Evolutionary conservation across 345 rosid genomes (phyloP), one percentile per base, ranked within the genome.

Genomic region (Streptanthus diversifolius): DNA sequence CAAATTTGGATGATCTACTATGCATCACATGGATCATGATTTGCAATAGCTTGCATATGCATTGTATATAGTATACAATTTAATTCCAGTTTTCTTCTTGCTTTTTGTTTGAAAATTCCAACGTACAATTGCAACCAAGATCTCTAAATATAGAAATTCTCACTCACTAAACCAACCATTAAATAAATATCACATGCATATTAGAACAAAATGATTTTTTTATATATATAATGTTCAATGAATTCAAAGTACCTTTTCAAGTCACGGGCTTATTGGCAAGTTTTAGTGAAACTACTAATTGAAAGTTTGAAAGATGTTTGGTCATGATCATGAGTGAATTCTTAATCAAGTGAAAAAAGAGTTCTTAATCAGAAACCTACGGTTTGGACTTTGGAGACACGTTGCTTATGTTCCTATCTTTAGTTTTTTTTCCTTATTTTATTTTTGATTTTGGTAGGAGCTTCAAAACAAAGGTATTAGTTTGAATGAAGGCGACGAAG

Each of bases 401-500:
- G 47, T 39, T 69, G 9, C 7, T 44, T 63, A 63, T 8, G 1
- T 55, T 29, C 11, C 22, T 10, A 5, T 17, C 7, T 32, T 10
- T 3, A 7, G 35, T 44, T 29, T 7, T 15, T 3, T 47, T 36
- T 17, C 13, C 8, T 17, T 47, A 21, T 0, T 52, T 37, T 51
- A 29, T 3, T 30, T 6, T 27, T 33, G 35, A 21, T 27, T 63
- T 72, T n/a, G 29, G 32, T 53, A 11, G 63, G 22, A 65, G 59
- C 66, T 65, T 65, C 17, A 35, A 12, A 24, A 45, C 58, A 65
- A 73, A 72, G 63, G 32, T 27, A 60, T 22, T 24, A 1, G 21
- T 59, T 49, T n/a, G n/a, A n/a, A n/a, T 37, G 68, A 71, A 71
- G 68, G 68, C 61, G 52, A 71, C 61, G 29, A 71, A 39, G 15